Base-by-base conservation (phyloP, 116 monocot species). In the Phalaenopsis hybrid region DNA sequence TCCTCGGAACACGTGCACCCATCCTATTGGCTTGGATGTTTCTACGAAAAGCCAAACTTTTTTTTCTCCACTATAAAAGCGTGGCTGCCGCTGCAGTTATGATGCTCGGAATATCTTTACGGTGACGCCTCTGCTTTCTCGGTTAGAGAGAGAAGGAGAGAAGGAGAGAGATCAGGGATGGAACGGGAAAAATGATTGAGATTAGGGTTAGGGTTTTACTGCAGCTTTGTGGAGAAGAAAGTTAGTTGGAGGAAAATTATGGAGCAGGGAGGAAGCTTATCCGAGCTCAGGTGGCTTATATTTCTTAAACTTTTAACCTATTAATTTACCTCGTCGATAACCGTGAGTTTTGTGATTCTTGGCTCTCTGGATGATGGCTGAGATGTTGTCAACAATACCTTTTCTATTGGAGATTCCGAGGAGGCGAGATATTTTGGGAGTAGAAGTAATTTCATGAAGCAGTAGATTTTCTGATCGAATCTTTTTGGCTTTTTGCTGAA, bases 31-130 rank as follows among this genome's bases (percentile, higher is more conserved):
- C n/a, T 28, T 23, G 9, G 28, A n/a, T 23, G 23, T 67, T 67
- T 67, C 67, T 9, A 67, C 67, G 67, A 67, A 67, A 67, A 13
- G 67, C 67, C 67, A n/a, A 25, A 55, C 28, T 25, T 67, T 67
- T 67, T 67, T 67, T 67, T 28, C 67, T 67, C 67, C 67, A 67
- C 67, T 67, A 67, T 67, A 28, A 28, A 67, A 67, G 6, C 25
- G 67, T 23, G 67, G 67, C 67, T 67, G 67, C 67, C 67, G 67
- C 67, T 67, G 28, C 28, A 67, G 67, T 28, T 8, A 6, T 67
- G n/a, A 67, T 67, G 67, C 67, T 67, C 67, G 67, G 75, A 75
- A 75, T 75, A 75, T 75, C 75, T 75, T 75, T 20, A 37, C 73
- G n/a, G 73, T 6, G 73, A 73, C 37, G 73, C 16, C 75, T 75